A percentile compares a stretch with the other conserved stretches of the same genome.
Evolutionary conservation across 495 filamentous ascomycete species (phyloP).

Genomic region (Aspergillus heteromorphus): DNA sequence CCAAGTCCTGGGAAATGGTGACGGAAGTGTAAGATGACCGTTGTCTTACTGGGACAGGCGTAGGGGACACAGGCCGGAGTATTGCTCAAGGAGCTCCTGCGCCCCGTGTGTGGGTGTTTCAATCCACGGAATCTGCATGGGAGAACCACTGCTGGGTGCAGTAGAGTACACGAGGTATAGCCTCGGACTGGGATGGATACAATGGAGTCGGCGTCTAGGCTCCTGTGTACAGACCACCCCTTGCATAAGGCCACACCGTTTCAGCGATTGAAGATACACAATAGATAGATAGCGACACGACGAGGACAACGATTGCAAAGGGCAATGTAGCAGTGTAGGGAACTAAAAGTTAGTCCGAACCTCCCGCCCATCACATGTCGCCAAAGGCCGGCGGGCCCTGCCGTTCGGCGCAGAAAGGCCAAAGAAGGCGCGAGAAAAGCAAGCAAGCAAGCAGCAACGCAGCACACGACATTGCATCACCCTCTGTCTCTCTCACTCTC

Average conservation of each 20-base stretch:
- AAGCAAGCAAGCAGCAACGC: background rate
- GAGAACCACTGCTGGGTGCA: background rate
- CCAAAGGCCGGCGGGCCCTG: background rate
- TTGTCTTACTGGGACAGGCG: background rate
- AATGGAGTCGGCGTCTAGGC: background rate
- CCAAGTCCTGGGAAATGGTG: background rate
- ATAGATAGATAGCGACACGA: too few species aligned
- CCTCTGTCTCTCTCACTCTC: too few species aligned
- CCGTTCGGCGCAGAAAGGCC: background rate
- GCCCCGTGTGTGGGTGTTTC: background rate
- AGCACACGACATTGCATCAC: slow-evolving; percentile 36
- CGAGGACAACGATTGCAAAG: too few species aligned
- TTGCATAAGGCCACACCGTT: slow-evolving; percentile 1
- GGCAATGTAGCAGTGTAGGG: background rate
- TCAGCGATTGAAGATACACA: background rate
- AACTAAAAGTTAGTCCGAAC: slow-evolving; percentile 2
- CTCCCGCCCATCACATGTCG: background rate
- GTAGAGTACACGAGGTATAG: background rate
- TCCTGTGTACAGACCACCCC: background rate
- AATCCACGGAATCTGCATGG: background rate
- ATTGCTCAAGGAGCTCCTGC: background rate
- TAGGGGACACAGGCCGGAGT: background rate
- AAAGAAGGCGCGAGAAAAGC: background rate
- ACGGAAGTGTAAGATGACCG: background rate
- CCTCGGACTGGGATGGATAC: background rate